Evolutionary conservation across 2,329 filamentous ascomycete species (phyloP).

Genomic region (Orbilia quercus): DNA sequence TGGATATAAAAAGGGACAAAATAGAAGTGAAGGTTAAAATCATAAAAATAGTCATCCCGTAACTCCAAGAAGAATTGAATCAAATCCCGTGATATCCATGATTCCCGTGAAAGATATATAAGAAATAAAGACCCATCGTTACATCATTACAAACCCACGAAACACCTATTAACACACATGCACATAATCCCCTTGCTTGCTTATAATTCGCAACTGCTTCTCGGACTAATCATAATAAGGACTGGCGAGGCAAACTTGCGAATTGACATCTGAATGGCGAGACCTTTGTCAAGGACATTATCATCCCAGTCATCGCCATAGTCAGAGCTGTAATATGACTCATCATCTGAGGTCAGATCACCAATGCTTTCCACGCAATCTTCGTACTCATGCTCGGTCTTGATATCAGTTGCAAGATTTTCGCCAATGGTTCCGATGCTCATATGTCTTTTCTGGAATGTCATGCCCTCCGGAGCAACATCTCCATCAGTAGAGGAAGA

Average conservation of each 20-base stretch:
- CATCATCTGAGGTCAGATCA: constrained; percentile 48
- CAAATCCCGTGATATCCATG: constrained; percentile 12
- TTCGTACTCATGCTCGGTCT: constrained; percentile 45
- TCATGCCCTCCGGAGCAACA: neutral
- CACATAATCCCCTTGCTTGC: neutral
- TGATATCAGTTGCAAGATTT: constrained; percentile 18
- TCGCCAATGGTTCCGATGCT: constrained; percentile 30
- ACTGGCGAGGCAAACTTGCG: constrained; percentile 27
- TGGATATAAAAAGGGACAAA: neutral
- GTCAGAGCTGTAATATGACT: constrained; percentile 46
- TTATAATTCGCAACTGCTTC: constrained; percentile 40
- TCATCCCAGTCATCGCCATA: constrained; percentile 48
- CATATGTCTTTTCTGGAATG: constrained; percentile 17
- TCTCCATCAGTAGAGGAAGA: neutral
- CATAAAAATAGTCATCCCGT: constrained; percentile 3
- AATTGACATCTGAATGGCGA: constrained; percentile 48
- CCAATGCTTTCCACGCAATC: constrained; percentile 49
- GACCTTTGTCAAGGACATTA: constrained; percentile 38
- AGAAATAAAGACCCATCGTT: constrained; percentile 13
- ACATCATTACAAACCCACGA: constrained; percentile 20
- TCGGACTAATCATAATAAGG: constrained; percentile 35
- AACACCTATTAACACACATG: neutral
- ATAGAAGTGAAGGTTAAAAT: neutral
- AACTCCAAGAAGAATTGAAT: constrained; percentile 16
- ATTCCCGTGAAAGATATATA: constrained; percentile 4